Evolutionary conservation across 2,329 filamentous ascomycete species (phyloP), one percentile per base, ranked within the genome.

Genomic region (Xylariaceae sp.): DNA sequence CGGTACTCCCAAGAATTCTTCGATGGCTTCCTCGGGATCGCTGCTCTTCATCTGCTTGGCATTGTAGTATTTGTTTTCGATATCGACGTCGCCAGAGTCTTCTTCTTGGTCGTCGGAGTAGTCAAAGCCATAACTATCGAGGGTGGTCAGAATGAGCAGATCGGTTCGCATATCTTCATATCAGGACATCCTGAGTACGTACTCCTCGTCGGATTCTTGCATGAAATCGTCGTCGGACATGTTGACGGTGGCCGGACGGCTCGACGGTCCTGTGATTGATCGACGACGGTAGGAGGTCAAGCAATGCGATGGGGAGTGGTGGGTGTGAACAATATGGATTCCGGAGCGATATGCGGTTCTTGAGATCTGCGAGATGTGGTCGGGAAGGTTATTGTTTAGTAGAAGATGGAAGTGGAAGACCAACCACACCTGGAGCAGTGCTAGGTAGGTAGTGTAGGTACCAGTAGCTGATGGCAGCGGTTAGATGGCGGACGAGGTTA

Each of bases 11-110:
- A 97, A 76, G 66, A 99, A 99, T 70, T 97, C 92, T 34, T 86
- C 84, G 52, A 99, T 88, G 1, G 94, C 94, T 63, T 90, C 90
- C 66, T 94, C 84, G 0, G 92, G 91, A 54, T 92, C 90, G 58
- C 86, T 86, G 41, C 79, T 78, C 77, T 97, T 99, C 69, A 95
- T 85, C 75, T 97, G 92, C 74, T 99, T 99, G 41, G 94, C 94
- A 73, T 96, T 97, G 80, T 97, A 99, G 78, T 99, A 99, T 75
- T 96, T 96, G 78, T 99, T 99, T 71, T 99, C 94, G 70, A 97
- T 95, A 63, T 92, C 91, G 65, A 96, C 88, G 70, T 96, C 90
- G 54, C 86, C 91, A 30, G 82, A 84, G 54, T 96, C 87, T 41
- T 95, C 89, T 46, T 94, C 91, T 53, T 96, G 90, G 61, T 91